phyloP scores from a whole-genome alignment of 805 yeast species.

The Wickerhamomyces ciferrii region DNA sequence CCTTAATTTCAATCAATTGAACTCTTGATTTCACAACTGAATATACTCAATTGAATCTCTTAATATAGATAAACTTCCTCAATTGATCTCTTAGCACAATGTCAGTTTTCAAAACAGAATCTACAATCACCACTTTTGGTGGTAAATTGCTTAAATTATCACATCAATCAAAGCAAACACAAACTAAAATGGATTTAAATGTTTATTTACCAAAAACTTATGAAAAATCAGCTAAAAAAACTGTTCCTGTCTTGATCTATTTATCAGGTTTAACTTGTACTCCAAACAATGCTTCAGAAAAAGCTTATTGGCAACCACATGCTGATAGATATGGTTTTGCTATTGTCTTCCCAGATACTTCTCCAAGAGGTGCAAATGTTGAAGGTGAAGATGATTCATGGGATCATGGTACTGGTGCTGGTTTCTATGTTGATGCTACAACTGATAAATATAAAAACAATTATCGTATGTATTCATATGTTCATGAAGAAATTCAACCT shows the following conservation, averaged over 20 bases:
- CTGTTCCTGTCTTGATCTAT: slow-evolving; percentile 71
- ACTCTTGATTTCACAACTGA: too few relatives aligned
- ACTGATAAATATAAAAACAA: slow-evolving; percentile 62
- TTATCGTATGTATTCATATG: slow-evolving; percentile 84
- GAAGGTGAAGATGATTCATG: slow-evolving; percentile 79
- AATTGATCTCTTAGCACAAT: slow-evolving; percentile 3
- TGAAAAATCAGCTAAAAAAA: slow-evolving; percentile 19
- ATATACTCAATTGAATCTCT: too few relatives aligned
- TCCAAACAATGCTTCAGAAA: slow-evolving; percentile 90
- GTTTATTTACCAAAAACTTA: slow-evolving; percentile 68
- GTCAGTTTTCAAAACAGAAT: slow-evolving; percentile 17
- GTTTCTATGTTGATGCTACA: slow-evolving; percentile 87
- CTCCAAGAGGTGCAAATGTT: slow-evolving; percentile 80
- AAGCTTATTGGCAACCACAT: slow-evolving; percentile 80
- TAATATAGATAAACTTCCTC: too few relatives aligned
- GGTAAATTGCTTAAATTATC: slow-evolving; percentile 73
- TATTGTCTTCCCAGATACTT: slow-evolving; percentile 91
- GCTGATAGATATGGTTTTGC: slow-evolving; percentile 84
- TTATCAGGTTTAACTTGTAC: slow-evolving; percentile 91
- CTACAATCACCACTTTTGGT: slow-evolving; percentile 45
- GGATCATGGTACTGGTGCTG: slow-evolving; percentile 95
- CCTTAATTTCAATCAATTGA: neutral
- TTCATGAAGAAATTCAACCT: slow-evolving; percentile 60
- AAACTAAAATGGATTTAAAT: slow-evolving; percentile 78
- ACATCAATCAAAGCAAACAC: slow-evolving; percentile 63